These are phyloP conservation scores for Sclerotinia sclerotiorum DNA, from an alignment of 2,329 filamentous ascomycete genomes.

Conservation along the genomic window DNA sequence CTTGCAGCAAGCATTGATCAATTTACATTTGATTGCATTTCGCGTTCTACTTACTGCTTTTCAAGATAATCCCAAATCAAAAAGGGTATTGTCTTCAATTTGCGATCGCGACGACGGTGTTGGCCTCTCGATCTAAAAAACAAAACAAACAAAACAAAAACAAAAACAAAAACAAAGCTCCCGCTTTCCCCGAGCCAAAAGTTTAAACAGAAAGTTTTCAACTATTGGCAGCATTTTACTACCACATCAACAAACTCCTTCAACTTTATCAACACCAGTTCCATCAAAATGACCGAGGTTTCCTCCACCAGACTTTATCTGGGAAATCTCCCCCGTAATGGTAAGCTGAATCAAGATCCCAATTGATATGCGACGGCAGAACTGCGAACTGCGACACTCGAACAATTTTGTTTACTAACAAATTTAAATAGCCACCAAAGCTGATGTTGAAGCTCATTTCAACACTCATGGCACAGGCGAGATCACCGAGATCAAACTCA, in stretches of 20 bases:
- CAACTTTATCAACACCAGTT: conserved; percentile 17
- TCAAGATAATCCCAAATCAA: neutral
- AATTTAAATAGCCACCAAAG: conserved; percentile 74
- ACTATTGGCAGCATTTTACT: neutral
- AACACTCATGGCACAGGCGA: conserved; percentile 93
- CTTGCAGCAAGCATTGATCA: conserved; percentile 23
- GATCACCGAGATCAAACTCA: conserved; percentile 98
- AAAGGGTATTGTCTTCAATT: neutral
- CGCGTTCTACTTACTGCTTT: neutral
- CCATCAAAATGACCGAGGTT: conserved; percentile 69
- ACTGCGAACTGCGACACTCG: neutral
- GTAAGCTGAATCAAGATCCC: conserved; percentile 54
- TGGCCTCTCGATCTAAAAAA: neutral
- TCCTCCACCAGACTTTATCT: conserved; percentile 94
- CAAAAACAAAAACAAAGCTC: neutral
- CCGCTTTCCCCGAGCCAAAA: neutral
- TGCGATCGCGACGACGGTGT: conserved; percentile 15
- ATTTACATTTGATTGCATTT: conserved; percentile 17
- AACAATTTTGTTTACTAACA: neutral
- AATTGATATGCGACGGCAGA: neutral
- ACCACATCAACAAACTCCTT: conserved; percentile 2
- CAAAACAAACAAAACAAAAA: too few relatives aligned
- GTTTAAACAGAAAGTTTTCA: conserved; percentile 12
- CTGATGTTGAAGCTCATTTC: conserved; percentile 95
- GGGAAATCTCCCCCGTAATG: conserved; percentile 94